A percentile compares a stretch with the other conserved stretches of the same genome.
Evolutionary conservation across 2,329 filamentous ascomycete genomes (phyloP).

Genomic region (Beauveria australis): DNA sequence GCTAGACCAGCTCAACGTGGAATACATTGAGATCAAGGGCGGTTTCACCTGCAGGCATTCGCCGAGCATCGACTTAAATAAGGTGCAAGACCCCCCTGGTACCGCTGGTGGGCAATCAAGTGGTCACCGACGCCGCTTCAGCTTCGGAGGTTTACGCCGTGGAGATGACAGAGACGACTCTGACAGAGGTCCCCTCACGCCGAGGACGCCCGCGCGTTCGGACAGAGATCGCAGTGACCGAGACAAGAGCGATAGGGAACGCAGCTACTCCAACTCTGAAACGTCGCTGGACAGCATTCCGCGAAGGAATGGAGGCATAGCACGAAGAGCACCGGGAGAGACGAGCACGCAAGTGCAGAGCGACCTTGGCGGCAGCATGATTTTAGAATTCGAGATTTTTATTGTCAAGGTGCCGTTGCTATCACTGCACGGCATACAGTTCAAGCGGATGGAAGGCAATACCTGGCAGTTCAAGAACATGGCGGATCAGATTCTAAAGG

Average conservation of each 20-base stretch:
- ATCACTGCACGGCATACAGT: slow-evolving; percentile 89
- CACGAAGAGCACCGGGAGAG: slow-evolving; percentile 64
- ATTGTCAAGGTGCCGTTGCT: slow-evolving; percentile 96
- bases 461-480: slow-evolving; percentile 99
- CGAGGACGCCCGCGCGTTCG: slow-evolving; percentile 35
- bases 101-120: slow-evolving; percentile 47
- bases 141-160: slow-evolving; percentile 60
- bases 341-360: slow-evolving; percentile 88
- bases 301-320: slow-evolving; percentile 41
- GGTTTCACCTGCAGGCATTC: slow-evolving; percentile 85
- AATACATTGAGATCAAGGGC: slow-evolving; percentile 84
- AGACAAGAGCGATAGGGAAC: slow-evolving; percentile 36
- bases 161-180: slow-evolving; percentile 57
- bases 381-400: slow-evolving; percentile 87
- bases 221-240: slow-evolving; percentile 25
- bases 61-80: slow-evolving; percentile 82
- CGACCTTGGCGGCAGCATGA: slow-evolving; percentile 76
- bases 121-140: slow-evolving; percentile 69
- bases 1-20: slow-evolving; percentile 77
- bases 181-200: slow-evolving; percentile 31
- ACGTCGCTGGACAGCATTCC: slow-evolving; percentile 68
- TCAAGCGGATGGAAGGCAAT: slow-evolving; percentile 91
- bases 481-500: slow-evolving; percentile 89
- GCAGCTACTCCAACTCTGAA: slow-evolving; percentile 80
- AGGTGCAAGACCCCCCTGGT: slow-evolving; percentile 54